Evolutionary conservation across 2,329 filamentous ascomycete species (phyloP).

Genomic region (Fusarium virguliforme): DNA sequence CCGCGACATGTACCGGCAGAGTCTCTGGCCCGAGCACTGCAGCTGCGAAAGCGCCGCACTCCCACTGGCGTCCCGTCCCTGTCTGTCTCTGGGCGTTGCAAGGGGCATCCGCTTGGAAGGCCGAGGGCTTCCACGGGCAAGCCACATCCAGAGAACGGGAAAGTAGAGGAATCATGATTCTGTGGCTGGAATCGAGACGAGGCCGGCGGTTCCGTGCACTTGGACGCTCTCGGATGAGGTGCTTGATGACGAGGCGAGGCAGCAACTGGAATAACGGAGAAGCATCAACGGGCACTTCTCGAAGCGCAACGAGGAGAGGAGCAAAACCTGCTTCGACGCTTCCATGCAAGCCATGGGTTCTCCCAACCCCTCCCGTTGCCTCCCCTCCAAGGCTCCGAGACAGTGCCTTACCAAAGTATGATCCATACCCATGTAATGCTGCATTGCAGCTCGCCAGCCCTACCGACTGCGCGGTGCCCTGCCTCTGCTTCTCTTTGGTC

Average conservation of each 20-base stretch:
- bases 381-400: neutral
- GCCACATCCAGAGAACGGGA: slow-evolving; percentile 32
- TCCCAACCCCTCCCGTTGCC: slow-evolving; percentile 17
- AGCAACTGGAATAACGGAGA: slow-evolving; percentile 24
- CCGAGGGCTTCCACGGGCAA: slow-evolving; percentile 35
- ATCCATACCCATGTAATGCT: slow-evolving; percentile 28
- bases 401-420: slow-evolving; percentile 25
- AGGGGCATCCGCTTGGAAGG: slow-evolving; percentile 35
- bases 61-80: slow-evolving; percentile 8
- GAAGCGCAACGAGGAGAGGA: neutral
- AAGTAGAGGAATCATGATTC: slow-evolving; percentile 33
- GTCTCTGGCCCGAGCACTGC: slow-evolving; percentile 28
- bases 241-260: slow-evolving; percentile 1
- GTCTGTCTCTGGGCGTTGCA: slow-evolving; percentile 30
- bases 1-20: slow-evolving; percentile 29
- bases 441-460: slow-evolving; percentile 10
- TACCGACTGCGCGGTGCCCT: slow-evolving; percentile 17
- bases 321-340: slow-evolving; percentile 19
- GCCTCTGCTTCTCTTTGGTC: neutral
- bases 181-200: slow-evolving; percentile 32
- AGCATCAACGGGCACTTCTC: slow-evolving; percentile 6
- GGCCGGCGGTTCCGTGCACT: slow-evolving; percentile 34
- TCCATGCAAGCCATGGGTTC: slow-evolving; percentile 29
- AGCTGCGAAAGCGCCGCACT: slow-evolving; percentile 12
- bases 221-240: slow-evolving; percentile 5